These are phyloP conservation scores for Pseudocercospora musae DNA, from an alignment of 2,329 filamentous ascomycete genomes.

Conservation along the genomic window DNA sequence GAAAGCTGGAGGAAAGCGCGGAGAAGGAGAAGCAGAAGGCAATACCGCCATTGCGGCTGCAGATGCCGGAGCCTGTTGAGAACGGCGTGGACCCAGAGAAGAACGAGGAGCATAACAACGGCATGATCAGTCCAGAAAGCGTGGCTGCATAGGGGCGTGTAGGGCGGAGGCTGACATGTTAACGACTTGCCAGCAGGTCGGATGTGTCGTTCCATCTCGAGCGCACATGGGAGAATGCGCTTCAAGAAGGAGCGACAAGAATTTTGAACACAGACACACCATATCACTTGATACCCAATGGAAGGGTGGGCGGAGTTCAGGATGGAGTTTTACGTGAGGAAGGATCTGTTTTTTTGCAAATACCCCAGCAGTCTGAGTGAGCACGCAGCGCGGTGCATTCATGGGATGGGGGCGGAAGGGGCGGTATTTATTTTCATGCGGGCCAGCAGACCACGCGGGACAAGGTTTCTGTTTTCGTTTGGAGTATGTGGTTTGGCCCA, in stretches of 20 bases:
- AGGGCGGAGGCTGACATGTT: background rate
- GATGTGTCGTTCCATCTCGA: background rate
- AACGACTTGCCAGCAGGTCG: background rate
- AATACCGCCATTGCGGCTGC: constrained; percentile 49
- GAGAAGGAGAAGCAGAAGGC: constrained; percentile 45
- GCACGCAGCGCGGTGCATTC: constrained; percentile 1
- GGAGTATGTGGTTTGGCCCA: background rate
- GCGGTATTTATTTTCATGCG: background rate
- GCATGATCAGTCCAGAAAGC: constrained; percentile 84
- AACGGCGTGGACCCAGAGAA: constrained; percentile 58
- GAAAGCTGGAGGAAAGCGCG: constrained; percentile 58
- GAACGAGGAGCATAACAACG: constrained; percentile 62
- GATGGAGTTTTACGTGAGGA: background rate
- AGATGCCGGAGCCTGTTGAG: constrained; percentile 44
- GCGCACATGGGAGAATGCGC: background rate
- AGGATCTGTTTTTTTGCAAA: background rate
- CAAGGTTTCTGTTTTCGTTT: background rate
- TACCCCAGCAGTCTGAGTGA: constrained; percentile 1
- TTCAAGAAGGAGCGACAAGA: background rate
- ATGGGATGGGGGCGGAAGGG: background rate
- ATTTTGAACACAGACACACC: background rate
- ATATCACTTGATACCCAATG: background rate
- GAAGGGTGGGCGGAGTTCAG: background rate
- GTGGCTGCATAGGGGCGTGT: constrained; percentile 39
- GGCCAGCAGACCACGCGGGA: background rate